phyloP scores from a whole-genome alignment of 2,329 filamentous ascomycete species.

The Clarireedia paspali region DNA sequence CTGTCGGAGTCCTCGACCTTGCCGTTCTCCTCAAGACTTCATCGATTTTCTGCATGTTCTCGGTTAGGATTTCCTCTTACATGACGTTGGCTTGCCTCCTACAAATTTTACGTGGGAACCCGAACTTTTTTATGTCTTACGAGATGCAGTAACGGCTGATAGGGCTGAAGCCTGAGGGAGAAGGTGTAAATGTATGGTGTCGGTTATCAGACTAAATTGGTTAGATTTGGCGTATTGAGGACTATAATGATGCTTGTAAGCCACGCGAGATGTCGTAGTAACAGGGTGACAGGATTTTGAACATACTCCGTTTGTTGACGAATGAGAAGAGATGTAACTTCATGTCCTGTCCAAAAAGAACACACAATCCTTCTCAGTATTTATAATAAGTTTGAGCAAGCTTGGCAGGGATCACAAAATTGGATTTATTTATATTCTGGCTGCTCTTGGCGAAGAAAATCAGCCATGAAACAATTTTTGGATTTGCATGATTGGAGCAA shows the following conservation, averaged over 20 bases:
- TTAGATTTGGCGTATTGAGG: not conserved
- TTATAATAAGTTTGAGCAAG: slow-evolving; percentile 3
- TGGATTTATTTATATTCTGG: slow-evolving; percentile 4
- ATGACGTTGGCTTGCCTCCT: not conserved
- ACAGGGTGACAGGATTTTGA: not conserved
- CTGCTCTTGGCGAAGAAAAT: not conserved
- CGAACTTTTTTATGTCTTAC: slow-evolving; percentile 5
- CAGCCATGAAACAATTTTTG: not conserved
- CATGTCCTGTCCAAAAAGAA: not conserved
- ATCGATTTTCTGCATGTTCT: slow-evolving; percentile 9
- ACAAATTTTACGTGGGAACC: slow-evolving; percentile 1
- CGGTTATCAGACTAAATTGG: not conserved
- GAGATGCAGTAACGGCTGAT: not conserved
- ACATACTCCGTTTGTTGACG: not conserved
- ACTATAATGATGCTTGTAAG: slow-evolving; percentile 5
- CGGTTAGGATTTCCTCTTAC: not conserved
- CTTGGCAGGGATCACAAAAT: not conserved
- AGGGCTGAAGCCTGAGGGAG: slow-evolving; percentile 4
- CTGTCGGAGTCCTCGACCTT: slow-evolving; percentile 5
- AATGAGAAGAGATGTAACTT: slow-evolving; percentile 2
- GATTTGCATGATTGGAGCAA: not conserved
- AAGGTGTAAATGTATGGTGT: not conserved
- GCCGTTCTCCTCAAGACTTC: slow-evolving; percentile 2
- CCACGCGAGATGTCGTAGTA: not conserved
- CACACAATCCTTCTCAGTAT: not conserved